Evolutionary conservation across 2,329 filamentous ascomycete genomes (phyloP), one percentile per base, ranked within the genome.

Genomic region (Ascomycota sp.): DNA sequence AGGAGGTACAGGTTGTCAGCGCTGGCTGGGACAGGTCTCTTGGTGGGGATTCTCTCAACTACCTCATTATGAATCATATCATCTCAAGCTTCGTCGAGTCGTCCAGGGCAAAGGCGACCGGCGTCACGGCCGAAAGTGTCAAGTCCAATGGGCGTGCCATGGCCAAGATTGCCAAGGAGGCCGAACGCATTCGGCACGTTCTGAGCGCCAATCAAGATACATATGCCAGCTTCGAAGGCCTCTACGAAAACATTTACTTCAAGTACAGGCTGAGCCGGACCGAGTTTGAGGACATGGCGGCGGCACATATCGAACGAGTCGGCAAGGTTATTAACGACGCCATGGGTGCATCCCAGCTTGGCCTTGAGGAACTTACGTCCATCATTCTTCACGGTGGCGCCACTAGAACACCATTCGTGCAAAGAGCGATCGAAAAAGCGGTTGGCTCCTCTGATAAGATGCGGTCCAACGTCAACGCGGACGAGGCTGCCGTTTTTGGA

Each of bases 401-500:
- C 27, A 75, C 82, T 27, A 73, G 89, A 36, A 95, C 86, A 7
- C 89, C 89, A 0, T 94, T 95, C 43, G 81, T 98, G 8, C 86
- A 95, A 51, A 86, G 75, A 53, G 67, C 77, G 43, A 69, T 98
- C 11, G 83, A 94, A 55, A 69, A 71, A 36, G 53, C 79, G 26
- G 67, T 74, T 30, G 78, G 80, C 23, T 68, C 65, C 12, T 54
- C 72, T 7, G 71, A 77, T 30, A 94, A 92, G 60, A 63, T 98
- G 35, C 76, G 83, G 38, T 78, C 75, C 45, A 98, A 91, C 43
- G 89, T 98, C 47, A 98, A 98, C 56, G 79, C 86, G 8, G 89
- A 98, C 44, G 89, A 98, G 55, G 78, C 89, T 17, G 89, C 89
- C 30, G 89, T 92, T 8, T 92, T 95, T 51, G 89, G 89, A 42